Percentiles rank a stretch among this genome's conserved stretches.
phyloP scores from a whole-genome alignment of 2,329 filamentous ascomycete genomes.

The Rhinocladiella similis region DNA sequence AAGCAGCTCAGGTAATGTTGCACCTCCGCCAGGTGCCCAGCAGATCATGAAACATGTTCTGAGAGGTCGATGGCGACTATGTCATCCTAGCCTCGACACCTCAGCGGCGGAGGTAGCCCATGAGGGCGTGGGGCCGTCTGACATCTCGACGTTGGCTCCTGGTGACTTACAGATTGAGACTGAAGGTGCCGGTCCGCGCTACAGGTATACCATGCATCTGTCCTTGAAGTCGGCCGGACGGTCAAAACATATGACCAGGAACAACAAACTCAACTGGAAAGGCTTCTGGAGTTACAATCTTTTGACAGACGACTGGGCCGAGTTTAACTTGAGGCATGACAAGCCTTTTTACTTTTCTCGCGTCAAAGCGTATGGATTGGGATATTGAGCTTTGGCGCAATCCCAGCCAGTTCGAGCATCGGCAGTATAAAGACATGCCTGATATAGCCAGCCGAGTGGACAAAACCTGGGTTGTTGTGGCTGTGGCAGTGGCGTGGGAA shows the following conservation, averaged over 20 bases:
- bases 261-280: conserved; percentile 86
- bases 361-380: conserved; percentile 60
- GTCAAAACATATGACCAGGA: conserved; percentile 60
- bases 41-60: conserved; percentile 69
- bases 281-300: conserved; percentile 90
- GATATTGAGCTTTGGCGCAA: conserved; percentile 17
- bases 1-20: conserved; percentile 32
- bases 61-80: conserved; percentile 65
- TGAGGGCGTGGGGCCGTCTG: conserved; percentile 32
- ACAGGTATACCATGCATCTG: conserved; percentile 82
- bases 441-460: no score
- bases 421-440: no score
- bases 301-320: conserved; percentile 85
- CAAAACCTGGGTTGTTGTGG: no score
- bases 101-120: conserved; percentile 13
- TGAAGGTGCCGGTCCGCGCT: conserved; percentile 75
- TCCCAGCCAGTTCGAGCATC: neutral
- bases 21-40: conserved; percentile 41
- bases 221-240: conserved; percentile 58
- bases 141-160: conserved; percentile 28
- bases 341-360: conserved; percentile 61
- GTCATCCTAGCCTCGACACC: conserved; percentile 45
- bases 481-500: no score
- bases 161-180: conserved; percentile 80
- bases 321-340: conserved; percentile 69